Percentiles rank a stretch among this genome's conserved stretches.
phyloP scores from a whole-genome alignment of 768 basidiomycete genomes.

The Sistotremastrum niveocremeum region DNA sequence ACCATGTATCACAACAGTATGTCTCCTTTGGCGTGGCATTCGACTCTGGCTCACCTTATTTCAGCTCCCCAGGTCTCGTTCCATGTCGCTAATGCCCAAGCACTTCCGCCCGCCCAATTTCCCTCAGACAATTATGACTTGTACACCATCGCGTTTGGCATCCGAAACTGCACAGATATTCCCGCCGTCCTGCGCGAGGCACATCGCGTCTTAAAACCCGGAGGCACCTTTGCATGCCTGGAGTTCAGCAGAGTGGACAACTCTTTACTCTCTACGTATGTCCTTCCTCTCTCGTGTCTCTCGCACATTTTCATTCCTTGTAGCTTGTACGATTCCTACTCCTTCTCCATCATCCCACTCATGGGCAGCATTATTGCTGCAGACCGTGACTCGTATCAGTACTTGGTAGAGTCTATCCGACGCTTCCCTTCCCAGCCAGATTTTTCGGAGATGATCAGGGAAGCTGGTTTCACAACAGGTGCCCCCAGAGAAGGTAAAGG shows the following conservation, averaged over 20 bases:
- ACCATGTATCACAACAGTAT: slow-evolving; percentile 98
- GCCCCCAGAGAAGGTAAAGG: slow-evolving; percentile 47
- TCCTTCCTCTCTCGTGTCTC: slow-evolving; percentile 9
- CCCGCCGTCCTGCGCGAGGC: slow-evolving; percentile 82
- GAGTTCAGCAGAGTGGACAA: slow-evolving; percentile 93
- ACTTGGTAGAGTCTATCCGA: slow-evolving; percentile 94
- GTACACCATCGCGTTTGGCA: slow-evolving; percentile 98
- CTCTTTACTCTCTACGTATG: slow-evolving; percentile 75
- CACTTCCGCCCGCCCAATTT: slow-evolving; percentile 52
- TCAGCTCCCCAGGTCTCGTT: slow-evolving; percentile 88
- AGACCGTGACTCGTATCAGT: slow-evolving; percentile 91
- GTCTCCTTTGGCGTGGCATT: slow-evolving; percentile 13
- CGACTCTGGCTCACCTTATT: slow-evolving; percentile 2
- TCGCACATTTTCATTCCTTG: background rate
- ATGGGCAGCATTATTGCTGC: slow-evolving; percentile 95
- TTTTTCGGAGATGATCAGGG: slow-evolving; percentile 85
- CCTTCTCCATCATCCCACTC: slow-evolving; percentile 89
- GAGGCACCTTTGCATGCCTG: slow-evolving; percentile 88
- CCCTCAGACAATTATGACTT: slow-evolving; percentile 78
- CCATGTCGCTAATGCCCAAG: slow-evolving; percentile 86
- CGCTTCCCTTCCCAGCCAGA: slow-evolving; percentile 90
- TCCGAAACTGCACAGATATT: slow-evolving; percentile 91
- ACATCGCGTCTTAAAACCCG: slow-evolving; percentile 88
- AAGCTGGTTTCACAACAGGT: slow-evolving; percentile 72
- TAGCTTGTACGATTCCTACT: slow-evolving; percentile 90